phyloP scores from a whole-genome alignment of 176 grass and related monocot genomes.

The Panicum miliaceum region DNA sequence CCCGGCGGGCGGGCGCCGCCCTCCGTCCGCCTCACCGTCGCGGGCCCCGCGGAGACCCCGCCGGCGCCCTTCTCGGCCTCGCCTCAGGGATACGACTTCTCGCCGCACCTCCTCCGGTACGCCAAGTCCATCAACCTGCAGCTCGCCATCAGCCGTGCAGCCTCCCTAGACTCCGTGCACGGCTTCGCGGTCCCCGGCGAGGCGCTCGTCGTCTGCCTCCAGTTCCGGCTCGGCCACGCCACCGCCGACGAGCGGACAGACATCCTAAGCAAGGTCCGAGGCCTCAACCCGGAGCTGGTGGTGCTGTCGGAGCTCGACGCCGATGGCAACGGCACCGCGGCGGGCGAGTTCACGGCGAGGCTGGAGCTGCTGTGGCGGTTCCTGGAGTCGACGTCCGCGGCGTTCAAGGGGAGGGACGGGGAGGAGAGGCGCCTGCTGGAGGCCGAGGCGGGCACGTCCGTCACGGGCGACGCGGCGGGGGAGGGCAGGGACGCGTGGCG shows the following conservation, averaged over 20 bases:
- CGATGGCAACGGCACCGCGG: conserved; percentile 35
- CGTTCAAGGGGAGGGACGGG: conserved; percentile 85
- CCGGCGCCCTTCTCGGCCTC: conserved; percentile 63
- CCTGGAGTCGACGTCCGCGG: conserved; percentile 79
- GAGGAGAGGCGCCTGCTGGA: conserved; percentile 71
- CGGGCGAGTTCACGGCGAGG: conserved; percentile 56
- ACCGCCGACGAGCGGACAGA: conserved; percentile 46
- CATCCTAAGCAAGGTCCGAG: conserved; percentile 55
- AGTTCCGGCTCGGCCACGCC: conserved; percentile 69
- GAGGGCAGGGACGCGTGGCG: conserved; percentile 70
- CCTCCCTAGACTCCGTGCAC: conserved; percentile 33
- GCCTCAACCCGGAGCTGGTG: conserved; percentile 70
- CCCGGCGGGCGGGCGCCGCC: conserved; percentile 47
- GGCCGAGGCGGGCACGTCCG: conserved; percentile 60
- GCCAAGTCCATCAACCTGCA: conserved; percentile 83
- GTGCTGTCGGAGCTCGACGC: conserved; percentile 84
- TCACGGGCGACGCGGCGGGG: conserved; percentile 29
- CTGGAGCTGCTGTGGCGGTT: conserved; percentile 81
- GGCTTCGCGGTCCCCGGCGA: conserved; percentile 35
- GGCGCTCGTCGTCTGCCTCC: conserved; percentile 75
- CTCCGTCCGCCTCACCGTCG: conserved; percentile 67
- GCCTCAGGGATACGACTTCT: conserved; percentile 75
- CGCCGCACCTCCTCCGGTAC: conserved; percentile 82
- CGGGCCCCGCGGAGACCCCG: not conserved
- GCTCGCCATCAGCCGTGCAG: conserved; percentile 53